Base-by-base conservation (phyloP, 1,284 basidiomycete species). In the Mycena citricolor region DNA sequence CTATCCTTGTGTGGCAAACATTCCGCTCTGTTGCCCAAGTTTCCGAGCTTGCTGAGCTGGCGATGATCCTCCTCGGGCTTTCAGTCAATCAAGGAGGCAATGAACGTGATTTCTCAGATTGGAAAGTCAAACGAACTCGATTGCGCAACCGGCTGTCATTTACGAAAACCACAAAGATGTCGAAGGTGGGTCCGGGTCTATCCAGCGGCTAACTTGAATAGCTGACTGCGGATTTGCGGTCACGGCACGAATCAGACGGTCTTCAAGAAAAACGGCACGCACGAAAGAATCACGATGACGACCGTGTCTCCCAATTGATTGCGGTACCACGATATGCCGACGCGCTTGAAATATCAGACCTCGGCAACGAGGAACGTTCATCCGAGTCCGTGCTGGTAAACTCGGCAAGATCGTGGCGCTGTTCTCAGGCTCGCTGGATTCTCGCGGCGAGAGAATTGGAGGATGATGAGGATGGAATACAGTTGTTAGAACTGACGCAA, bases 61-160 rank as follows among this genome's bases (percentile, higher is more conserved):
- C 43, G 4, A 39, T 46, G 4, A 12, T 41, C 4, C 17, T 50
- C 28, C 39, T 46, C 21, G 32, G 33, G 6, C 23, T 50, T 26
- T 16, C 38, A 14, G 33, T 41, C 11, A 46, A 50, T 30, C 32
- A 36, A 8, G 48, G 26, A 8, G 44, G 47, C 14, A 25, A 16
- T 11, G 43, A 50, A 22, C 44, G 44, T 4, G 30, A 26, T 23
- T 51, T 51, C 17, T 47, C 49, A 4, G 44, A 51, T 23, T 23
- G 38, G 17, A 47, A 47, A 32, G 39, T 47, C 28, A 50, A 42
- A 32, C 32, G 37, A 31, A 49, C 36, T 8, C 35, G 42, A 8
- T 36, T 36, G 11, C 42, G 47, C 23, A 44, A 44, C 16, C 29
- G 47, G 17, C 26, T 48, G 13, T 25, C 16, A n/a, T 35, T 48